These are phyloP conservation scores for Moringa oleifera DNA, from an alignment of 345 rosid genomes.

Conservation along the genomic window DNA sequence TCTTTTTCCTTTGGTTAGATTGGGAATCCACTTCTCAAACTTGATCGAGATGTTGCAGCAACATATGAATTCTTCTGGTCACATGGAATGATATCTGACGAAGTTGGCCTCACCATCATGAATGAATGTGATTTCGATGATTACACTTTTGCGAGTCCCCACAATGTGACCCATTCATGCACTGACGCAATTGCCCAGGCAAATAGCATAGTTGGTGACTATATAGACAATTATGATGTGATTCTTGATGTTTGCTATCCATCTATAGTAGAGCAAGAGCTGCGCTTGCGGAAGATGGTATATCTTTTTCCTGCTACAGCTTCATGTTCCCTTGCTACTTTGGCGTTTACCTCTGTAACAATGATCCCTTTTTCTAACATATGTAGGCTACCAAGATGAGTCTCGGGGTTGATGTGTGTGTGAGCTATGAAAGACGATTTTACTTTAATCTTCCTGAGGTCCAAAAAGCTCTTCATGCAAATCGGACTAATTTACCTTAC, in stretches of 20 bases:
- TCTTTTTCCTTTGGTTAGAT: slow-evolving; percentile 38
- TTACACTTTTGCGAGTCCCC: slow-evolving; percentile 52
- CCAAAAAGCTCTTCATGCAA: slow-evolving; percentile 89
- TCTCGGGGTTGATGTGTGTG: slow-evolving; percentile 81
- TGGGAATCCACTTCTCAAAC: slow-evolving; percentile 85
- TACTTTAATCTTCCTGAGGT: slow-evolving; percentile 87
- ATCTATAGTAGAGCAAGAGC: slow-evolving; percentile 79
- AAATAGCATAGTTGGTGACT: slow-evolving; percentile 47
- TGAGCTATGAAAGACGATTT: slow-evolving; percentile 53
- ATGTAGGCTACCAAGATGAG: slow-evolving; percentile 70
- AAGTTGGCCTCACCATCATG: slow-evolving; percentile 64
- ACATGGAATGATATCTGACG: slow-evolving; percentile 95
- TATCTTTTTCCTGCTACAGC: neutral
- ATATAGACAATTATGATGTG: slow-evolving; percentile 71
- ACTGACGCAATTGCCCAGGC: slow-evolving; percentile 47
- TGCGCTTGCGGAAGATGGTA: slow-evolving; percentile 71
- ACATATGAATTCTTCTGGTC: slow-evolving; percentile 88
- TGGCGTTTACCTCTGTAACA: neutral
- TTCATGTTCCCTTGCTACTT: neutral
- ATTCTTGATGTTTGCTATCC: slow-evolving; percentile 84
- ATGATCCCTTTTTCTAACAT: neutral
- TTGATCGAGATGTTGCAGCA: slow-evolving; percentile 66
- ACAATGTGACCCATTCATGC: slow-evolving; percentile 48
- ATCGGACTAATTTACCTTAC: slow-evolving; percentile 59
- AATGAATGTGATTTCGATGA: slow-evolving; percentile 75